A percentile compares a stretch with the other conserved stretches of the same genome.
Conservation (phyloP, 345 rosid genomes). For the Theobroma cacao region DNA sequence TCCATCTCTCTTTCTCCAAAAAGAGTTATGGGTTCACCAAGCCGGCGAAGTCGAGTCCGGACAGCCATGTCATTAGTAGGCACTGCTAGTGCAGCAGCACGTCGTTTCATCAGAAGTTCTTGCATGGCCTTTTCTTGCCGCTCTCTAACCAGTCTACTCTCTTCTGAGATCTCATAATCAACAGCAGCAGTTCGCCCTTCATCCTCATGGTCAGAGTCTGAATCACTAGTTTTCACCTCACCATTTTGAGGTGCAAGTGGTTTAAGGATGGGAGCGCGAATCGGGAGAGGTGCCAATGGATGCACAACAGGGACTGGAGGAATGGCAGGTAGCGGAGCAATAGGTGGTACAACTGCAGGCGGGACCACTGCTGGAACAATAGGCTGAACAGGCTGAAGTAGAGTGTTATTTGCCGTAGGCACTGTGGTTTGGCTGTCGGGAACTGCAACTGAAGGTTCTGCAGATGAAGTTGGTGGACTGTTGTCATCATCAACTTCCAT, state of each 20-base stretch:
- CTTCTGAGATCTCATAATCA: slow-evolving; percentile 66
- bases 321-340: slow-evolving; percentile 56
- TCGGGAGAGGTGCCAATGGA: slow-evolving; percentile 52
- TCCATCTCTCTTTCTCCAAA: slow-evolving; percentile 99
- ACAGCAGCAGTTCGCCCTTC: slow-evolving; percentile 23
- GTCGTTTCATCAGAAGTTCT: slow-evolving; percentile 76
- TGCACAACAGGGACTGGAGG: slow-evolving; percentile 48
- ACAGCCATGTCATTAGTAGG: slow-evolving; percentile 97
- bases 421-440: slow-evolving; percentile 30
- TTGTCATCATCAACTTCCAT: slow-evolving; percentile 73
- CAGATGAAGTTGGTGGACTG: slow-evolving; percentile 28
- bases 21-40: slow-evolving; percentile 87
- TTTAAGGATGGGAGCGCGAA: slow-evolving; percentile 41
- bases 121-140: slow-evolving; percentile 89
- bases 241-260: slow-evolving; percentile 66
- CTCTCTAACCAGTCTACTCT: slow-evolving; percentile 64
- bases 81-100: slow-evolving; percentile 91
- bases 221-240: slow-evolving; percentile 44
- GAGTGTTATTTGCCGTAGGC: slow-evolving; percentile 30
- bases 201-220: slow-evolving; percentile 63
- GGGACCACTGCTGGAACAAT: slow-evolving; percentile 33
- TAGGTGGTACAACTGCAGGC: slow-evolving; percentile 33
- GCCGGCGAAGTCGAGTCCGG: slow-evolving; percentile 80
- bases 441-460: slow-evolving; percentile 33
- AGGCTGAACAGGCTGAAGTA: slow-evolving; percentile 32